phyloP scores from a whole-genome alignment of 164 flowering plant species.

The Magnolia changhungtana region DNA sequence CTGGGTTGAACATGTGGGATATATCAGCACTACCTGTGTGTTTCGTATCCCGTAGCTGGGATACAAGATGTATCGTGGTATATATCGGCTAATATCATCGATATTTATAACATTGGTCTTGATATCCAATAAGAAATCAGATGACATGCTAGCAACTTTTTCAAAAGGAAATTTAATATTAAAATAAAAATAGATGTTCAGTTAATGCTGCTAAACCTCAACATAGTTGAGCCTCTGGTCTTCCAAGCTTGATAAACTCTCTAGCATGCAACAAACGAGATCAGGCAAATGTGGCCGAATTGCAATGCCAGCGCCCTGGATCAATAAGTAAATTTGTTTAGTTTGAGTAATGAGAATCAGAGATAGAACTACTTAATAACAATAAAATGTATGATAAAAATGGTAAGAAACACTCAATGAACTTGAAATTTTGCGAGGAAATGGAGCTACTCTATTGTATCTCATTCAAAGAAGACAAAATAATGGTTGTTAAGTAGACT shows the following conservation, averaged over 20 bases:
- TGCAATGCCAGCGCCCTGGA: slow-evolving; percentile 90
- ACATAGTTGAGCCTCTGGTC: slow-evolving; percentile 96
- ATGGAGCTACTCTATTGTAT: too few relatives aligned
- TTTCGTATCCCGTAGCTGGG: too few relatives aligned
- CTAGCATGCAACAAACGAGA: slow-evolving; percentile 95
- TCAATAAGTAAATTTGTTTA: not conserved
- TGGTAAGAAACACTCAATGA: not conserved
- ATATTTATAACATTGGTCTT: too few relatives aligned
- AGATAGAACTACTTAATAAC: not conserved
- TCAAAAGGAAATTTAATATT: not conserved
- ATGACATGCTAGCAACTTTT: not conserved
- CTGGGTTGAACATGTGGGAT: too few relatives aligned
- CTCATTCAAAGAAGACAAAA: too few relatives aligned
- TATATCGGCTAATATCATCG: too few relatives aligned
- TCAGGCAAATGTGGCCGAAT: slow-evolving; percentile 89
- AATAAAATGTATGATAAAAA: too few relatives aligned
- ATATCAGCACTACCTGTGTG: too few relatives aligned
- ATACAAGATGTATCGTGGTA: too few relatives aligned
- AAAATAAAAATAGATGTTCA: not conserved
- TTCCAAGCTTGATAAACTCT: slow-evolving; percentile 97
- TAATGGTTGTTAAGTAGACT: too few relatives aligned
- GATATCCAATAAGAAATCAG: not conserved
- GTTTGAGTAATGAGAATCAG: not conserved
- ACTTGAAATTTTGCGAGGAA: not conserved
- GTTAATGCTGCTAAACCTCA: slow-evolving; percentile 55